These are phyloP conservation scores for Xylaria flabelliformis DNA, from an alignment of 495 filamentous ascomycete species.

Conservation along the genomic window DNA sequence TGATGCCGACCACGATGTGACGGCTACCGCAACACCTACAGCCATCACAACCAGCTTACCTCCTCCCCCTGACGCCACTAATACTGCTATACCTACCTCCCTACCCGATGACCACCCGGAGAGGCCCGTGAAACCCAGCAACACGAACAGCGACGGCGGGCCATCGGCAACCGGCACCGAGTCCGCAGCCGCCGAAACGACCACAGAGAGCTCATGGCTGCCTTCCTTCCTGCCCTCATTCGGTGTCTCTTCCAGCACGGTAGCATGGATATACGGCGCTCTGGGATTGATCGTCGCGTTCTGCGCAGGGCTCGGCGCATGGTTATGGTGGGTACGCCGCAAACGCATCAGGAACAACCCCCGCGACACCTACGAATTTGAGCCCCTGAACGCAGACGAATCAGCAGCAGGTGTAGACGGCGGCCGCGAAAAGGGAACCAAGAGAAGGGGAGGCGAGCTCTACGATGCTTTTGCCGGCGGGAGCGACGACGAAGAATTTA, in stretches of 20 bases:
- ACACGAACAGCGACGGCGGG: slow-evolving; percentile 42
- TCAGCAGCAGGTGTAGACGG: slow-evolving; percentile 61
- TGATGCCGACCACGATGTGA: slow-evolving; percentile 75
- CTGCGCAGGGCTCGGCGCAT: slow-evolving; percentile 77
- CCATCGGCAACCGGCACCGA: slow-evolving; percentile 49
- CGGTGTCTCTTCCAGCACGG: slow-evolving; percentile 85
- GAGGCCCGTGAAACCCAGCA: slow-evolving; percentile 70
- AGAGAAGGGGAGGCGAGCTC: slow-evolving; percentile 76
- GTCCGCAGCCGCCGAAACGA: slow-evolving; percentile 44
- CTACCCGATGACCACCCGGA: slow-evolving; percentile 75
- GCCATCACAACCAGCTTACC: slow-evolving; percentile 49
- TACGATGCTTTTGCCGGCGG: slow-evolving; percentile 93
- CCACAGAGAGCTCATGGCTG: slow-evolving; percentile 66
- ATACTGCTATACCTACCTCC: slow-evolving; percentile 44
- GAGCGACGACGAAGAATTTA: slow-evolving; percentile 72
- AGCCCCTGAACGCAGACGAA: slow-evolving; percentile 86
- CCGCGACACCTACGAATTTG: slow-evolving; percentile 92
- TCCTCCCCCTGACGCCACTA: slow-evolving; percentile 34
- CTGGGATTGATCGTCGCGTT: slow-evolving; percentile 84
- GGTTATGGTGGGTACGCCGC: slow-evolving; percentile 78
- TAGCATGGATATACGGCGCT: slow-evolving; percentile 93
- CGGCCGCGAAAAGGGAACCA: slow-evolving; percentile 41
- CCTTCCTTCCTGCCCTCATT: slow-evolving; percentile 95
- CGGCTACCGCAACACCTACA: slow-evolving; percentile 50
- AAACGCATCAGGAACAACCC: slow-evolving; percentile 75